These are phyloP conservation scores for Tylopilus sp. DNA, from an alignment of 1,284 basidiomycete genomes.

Conservation along the genomic window DNA sequence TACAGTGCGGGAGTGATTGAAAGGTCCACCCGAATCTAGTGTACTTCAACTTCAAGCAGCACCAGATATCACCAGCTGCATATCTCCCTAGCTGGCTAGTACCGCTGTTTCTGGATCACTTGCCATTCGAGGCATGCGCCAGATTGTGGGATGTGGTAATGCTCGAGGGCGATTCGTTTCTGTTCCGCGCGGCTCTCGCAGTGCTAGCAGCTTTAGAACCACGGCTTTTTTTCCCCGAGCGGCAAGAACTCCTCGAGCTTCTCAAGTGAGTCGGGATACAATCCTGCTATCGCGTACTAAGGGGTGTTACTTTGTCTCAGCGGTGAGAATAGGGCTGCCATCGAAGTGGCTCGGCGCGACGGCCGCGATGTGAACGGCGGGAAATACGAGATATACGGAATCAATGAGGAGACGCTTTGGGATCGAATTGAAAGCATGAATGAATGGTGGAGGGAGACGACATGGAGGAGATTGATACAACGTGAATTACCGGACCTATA, in stretches of 20 bases:
- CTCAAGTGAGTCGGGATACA: slow-evolving; percentile 47
- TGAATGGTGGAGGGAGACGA: slow-evolving; percentile 91
- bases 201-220: slow-evolving; percentile 84
- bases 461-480: slow-evolving; percentile 78
- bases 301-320: slow-evolving; percentile 34
- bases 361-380: slow-evolving; percentile 59
- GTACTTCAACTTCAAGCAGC: slow-evolving; percentile 93
- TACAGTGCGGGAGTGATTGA: slow-evolving; percentile 1
- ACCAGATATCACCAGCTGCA: slow-evolving; percentile 73
- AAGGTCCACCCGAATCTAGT: slow-evolving; percentile 43
- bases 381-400: slow-evolving; percentile 83
- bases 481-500: slow-evolving; percentile 84
- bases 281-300: slow-evolving; percentile 1
- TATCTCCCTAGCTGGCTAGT: slow-evolving; percentile 80
- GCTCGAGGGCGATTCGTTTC: slow-evolving; percentile 82
- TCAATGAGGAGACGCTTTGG: slow-evolving; percentile 81
- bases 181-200: slow-evolving; percentile 78
- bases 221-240: slow-evolving; percentile 80
- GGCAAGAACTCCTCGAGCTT: slow-evolving; percentile 67
- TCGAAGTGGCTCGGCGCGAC: slow-evolving; percentile 73
- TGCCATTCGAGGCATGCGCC: slow-evolving; percentile 84
- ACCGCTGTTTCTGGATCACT: slow-evolving; percentile 79
- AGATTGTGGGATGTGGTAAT: slow-evolving; percentile 87
- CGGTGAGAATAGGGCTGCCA: slow-evolving; percentile 77
- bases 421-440: slow-evolving; percentile 74